Percentiles rank a stretch among this genome's conserved stretches.
These are phyloP conservation scores for Xanthoconium separans DNA, from an alignment of 1,284 basidiomycete genomes.

Conservation along the genomic window DNA sequence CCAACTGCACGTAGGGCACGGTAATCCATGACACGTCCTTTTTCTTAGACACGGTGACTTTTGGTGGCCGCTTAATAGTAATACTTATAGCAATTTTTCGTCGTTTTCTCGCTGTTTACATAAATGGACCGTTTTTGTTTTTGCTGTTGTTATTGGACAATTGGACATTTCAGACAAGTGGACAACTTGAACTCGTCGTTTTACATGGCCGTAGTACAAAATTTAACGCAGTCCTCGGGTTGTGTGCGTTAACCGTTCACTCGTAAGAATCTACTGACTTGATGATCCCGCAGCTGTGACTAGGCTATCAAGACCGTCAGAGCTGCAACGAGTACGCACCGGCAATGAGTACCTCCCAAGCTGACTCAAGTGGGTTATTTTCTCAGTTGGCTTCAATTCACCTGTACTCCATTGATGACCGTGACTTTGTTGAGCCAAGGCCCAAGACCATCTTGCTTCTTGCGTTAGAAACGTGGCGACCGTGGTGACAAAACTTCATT, in stretches of 20 bases:
- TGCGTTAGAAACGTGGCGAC: neutral
- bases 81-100: neutral
- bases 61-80: neutral
- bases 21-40: neutral
- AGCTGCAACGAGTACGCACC: neutral
- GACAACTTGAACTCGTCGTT: neutral
- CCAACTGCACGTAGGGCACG: constrained; percentile 7
- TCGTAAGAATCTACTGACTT: constrained; percentile 4
- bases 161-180: neutral
- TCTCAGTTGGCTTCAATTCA: neutral
- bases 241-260: neutral
- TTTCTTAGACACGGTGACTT: neutral
- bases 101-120: neutral
- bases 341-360: no score
- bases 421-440: neutral
- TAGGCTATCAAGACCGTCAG: neutral
- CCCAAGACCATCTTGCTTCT: neutral
- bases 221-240: neutral
- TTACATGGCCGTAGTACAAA: neutral
- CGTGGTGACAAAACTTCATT: constrained; percentile 10
- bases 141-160: neutral
- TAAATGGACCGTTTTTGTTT: neutral
- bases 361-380: neutral
- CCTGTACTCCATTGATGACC: neutral
- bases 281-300: neutral